Conservation (phyloP, 2,329 filamentous ascomycete genomes). For the Colletotrichum magnum region DNA sequence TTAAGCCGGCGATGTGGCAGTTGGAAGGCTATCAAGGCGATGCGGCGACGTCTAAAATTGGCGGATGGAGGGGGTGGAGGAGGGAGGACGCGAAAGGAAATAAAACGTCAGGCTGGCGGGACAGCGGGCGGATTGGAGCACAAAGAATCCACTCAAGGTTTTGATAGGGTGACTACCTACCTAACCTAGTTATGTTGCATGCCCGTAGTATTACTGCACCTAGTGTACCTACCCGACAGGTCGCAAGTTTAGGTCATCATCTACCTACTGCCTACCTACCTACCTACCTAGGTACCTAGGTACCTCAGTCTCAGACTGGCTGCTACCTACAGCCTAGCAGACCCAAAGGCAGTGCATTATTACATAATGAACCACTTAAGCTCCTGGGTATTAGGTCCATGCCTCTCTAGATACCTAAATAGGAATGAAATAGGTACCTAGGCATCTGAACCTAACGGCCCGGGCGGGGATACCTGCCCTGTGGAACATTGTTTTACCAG, state of each 20-base stretch:
- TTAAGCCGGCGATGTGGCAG: conserved; percentile 30
- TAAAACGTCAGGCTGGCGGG: conserved; percentile 41
- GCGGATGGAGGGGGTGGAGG: conserved; percentile 38
- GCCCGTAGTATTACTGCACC: no score
- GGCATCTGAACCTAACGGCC: no score
- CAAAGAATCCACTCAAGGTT: conserved; percentile 19
- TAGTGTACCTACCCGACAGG: no score
- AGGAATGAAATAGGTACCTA: no score
- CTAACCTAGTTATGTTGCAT: not conserved
- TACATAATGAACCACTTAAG: no score
- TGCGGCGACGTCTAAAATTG: conserved; percentile 35
- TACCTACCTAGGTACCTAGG: not conserved
- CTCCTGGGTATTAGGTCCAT: no score
- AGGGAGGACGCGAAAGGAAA: conserved; percentile 38
- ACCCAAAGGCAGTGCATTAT: no score
- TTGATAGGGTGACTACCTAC: not conserved
- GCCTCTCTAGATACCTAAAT: no score
- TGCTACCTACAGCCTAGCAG: no score
- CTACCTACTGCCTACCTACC: not conserved
- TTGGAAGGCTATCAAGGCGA: conserved; percentile 34
- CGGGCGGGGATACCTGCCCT: no score
- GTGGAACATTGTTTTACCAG: conserved; percentile 35
- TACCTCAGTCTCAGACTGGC: not conserved
- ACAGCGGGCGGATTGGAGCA: conserved; percentile 33
- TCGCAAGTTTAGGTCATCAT: not conserved